A percentile compares a stretch with the other conserved stretches of the same genome.
These are phyloP conservation scores for Fusarium sp. DNA, from an alignment of 2,329 filamentous ascomycete species.

Conservation along the genomic window DNA sequence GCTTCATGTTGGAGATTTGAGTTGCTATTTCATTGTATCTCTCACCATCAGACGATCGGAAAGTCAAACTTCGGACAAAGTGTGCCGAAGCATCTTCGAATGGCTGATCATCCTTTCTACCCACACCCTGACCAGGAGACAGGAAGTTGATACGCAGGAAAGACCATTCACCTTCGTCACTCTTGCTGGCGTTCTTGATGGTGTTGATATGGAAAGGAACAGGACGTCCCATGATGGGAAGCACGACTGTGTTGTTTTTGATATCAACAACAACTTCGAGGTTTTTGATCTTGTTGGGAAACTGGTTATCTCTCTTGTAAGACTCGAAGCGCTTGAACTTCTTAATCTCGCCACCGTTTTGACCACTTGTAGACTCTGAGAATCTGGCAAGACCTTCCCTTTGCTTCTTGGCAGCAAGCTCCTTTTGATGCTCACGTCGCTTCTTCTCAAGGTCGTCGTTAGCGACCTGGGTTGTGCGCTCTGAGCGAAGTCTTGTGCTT, in stretches of 20 bases:
- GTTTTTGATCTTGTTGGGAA: conserved; percentile 85
- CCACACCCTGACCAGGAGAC: conserved; percentile 96
- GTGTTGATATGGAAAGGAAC: conserved; percentile 98
- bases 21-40: conserved; percentile 91
- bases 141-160: conserved; percentile 98
- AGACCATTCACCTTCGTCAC: conserved; percentile 92
- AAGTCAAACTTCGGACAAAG: conserved; percentile 94
- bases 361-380: conserved; percentile 83
- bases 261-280: conserved; percentile 90
- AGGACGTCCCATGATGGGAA: conserved; percentile 96
- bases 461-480: conserved; percentile 84
- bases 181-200: conserved; percentile 99
- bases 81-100: conserved; percentile 97
- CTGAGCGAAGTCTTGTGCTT: conserved; percentile 89
- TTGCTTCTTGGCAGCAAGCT: conserved; percentile 88
- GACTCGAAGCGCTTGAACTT: conserved; percentile 99
- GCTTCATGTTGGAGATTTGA: conserved; percentile 96
- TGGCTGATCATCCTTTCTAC: conserved; percentile 95
- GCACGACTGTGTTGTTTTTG: conserved; percentile 89
- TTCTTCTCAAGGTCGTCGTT: conserved; percentile 89
- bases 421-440: conserved; percentile 91
- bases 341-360: conserved; percentile 94
- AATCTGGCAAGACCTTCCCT: conserved; percentile 88
- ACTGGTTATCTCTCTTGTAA: conserved; percentile 97
- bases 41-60: conserved; percentile 89